Evolutionary conservation across 371 early-diverging fungal species (phyloP), one percentile per base, ranked within the genome.

Genomic region (Mortierella sp.): DNA sequence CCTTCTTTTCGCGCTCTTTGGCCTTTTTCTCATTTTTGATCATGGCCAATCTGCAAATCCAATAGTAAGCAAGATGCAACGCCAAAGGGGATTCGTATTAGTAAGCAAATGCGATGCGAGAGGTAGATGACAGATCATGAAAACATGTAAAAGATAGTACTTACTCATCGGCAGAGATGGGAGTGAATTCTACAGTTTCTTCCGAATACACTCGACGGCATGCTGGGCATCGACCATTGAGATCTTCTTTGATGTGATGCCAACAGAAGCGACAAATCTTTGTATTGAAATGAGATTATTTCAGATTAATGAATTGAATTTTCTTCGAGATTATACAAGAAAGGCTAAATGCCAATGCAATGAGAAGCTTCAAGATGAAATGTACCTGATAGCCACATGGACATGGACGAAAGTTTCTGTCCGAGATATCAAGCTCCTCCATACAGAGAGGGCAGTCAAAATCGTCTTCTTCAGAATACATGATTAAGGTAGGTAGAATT

Each of bases 261-360:
- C 96, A 97, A 78, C 99, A 99, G 83, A 99, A 99, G n/a, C 98
- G 93, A 83, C 99, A 99, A 70, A 98, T 96, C 96, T 98, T 86
- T 32, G 23, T 4, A 29, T 2, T 51, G 32, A 40, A 19, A n/a
- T n/a, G 54, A 43, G 13, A 26, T 22, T 23, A 7, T 29, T 23
- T 43, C 47, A 28, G 31, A 53, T 53, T 53, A 26, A 53, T 53
- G 53, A 47, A 13, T 47, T 13, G 19, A 47, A 47, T 0, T 1
- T 47, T 47, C 19, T 13, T n/a, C 6, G 9, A 17, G 47, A 47
- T 13, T 37, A 13, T 13, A 37, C 1, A 8, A 37, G 45, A 13
- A 40, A 40, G 13, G 40, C 40, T n/a, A 51, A 23, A 53, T 53
- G 53, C 53, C 53, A 53, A 26, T 26, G 37, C 60, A 35, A 23